Conservation (phyloP, 768 basidiomycete species). For the Pilatotrama ljubarskyi region DNA sequence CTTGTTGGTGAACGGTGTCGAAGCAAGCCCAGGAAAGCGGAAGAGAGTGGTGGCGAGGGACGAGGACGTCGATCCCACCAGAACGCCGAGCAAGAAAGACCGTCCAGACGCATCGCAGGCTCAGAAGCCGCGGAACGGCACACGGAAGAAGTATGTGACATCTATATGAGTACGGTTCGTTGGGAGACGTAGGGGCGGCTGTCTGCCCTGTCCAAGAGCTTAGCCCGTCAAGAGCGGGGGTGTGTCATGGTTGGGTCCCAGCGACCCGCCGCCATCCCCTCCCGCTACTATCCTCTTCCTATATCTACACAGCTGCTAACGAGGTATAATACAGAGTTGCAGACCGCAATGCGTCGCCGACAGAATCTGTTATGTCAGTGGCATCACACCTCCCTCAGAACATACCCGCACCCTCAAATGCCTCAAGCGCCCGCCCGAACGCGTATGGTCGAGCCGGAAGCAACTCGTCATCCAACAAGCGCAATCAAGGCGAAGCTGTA, state of each 20-base stretch:
- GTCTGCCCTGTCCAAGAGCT: too few relatives aligned
- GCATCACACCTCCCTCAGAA: conserved; percentile 56
- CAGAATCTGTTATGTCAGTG: conserved; percentile 72
- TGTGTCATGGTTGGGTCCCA: background rate
- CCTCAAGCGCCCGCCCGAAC: conserved; percentile 32
- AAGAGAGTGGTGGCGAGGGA: conserved; percentile 56
- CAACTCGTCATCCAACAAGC: conserved; percentile 22
- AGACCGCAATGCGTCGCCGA: conserved; percentile 67
- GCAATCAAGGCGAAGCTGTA: conserved; percentile 24
- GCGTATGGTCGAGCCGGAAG: conserved; percentile 32
- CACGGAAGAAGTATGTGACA: conserved; percentile 58
- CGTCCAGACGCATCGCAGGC: conserved; percentile 39
- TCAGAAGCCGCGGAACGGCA: conserved; percentile 48
- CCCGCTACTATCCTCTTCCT: background rate
- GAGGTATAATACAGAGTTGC: conserved; percentile 37
- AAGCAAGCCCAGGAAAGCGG: conserved; percentile 65
- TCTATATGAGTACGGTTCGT: background rate
- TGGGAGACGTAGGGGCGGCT: background rate
- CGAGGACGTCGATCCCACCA: conserved; percentile 60
- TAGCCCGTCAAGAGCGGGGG: too few relatives aligned
- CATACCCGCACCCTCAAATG: conserved; percentile 31
- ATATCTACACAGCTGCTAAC: background rate
- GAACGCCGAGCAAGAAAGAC: conserved; percentile 68
- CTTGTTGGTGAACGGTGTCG: conserved; percentile 50
- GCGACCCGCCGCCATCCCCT: too few relatives aligned